Evolutionary conservation across 208 protist species (phyloP).

Genomic region (Crithidia mellificae): DNA sequence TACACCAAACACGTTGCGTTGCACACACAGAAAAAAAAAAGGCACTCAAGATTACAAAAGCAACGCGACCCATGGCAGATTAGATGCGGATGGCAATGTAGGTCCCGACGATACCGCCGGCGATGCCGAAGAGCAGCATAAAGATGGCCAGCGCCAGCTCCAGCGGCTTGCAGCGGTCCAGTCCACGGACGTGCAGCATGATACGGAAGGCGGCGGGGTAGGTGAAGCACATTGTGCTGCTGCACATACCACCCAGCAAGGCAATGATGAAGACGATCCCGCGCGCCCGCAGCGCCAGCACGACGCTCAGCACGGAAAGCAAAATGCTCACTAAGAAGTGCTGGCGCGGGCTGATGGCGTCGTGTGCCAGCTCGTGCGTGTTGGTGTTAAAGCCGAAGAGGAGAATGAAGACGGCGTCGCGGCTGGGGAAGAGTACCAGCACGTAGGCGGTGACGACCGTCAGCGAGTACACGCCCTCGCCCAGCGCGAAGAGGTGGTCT

Average conservation of each 20-base stretch:
- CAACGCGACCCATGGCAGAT: too few relatives aligned
- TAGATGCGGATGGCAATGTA: slow-evolving; percentile 40
- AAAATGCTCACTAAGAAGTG: slow-evolving; percentile 68
- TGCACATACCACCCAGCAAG: slow-evolving; percentile 65
- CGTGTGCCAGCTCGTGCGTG: slow-evolving; percentile 42
- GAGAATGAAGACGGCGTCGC: slow-evolving; percentile 78
- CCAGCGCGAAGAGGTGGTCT: slow-evolving; percentile 59
- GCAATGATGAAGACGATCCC: slow-evolving; percentile 63
- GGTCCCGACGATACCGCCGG: slow-evolving; percentile 56
- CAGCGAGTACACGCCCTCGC: slow-evolving; percentile 60
- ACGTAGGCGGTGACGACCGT: slow-evolving; percentile 71
- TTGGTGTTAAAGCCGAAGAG: slow-evolving; percentile 75
- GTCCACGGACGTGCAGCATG: slow-evolving; percentile 43
- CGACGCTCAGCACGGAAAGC: slow-evolving; percentile 50
- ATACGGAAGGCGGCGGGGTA: slow-evolving; percentile 64
- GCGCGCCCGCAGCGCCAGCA: slow-evolving; percentile 54
- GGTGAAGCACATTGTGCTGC: slow-evolving; percentile 43
- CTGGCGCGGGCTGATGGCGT: slow-evolving; percentile 47
- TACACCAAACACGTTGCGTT: too few relatives aligned
- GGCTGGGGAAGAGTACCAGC: slow-evolving; percentile 71
- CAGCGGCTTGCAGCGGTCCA: slow-evolving; percentile 35
- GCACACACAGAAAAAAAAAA: too few relatives aligned
- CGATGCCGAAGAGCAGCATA: slow-evolving; percentile 66
- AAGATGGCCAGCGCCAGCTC: slow-evolving; percentile 33
- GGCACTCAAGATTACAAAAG: neutral